Evolutionary conservation across 176 grass and related monocot genomes (phyloP), one percentile per base, ranked within the genome.

Genomic region (Otatea glauca): DNA sequence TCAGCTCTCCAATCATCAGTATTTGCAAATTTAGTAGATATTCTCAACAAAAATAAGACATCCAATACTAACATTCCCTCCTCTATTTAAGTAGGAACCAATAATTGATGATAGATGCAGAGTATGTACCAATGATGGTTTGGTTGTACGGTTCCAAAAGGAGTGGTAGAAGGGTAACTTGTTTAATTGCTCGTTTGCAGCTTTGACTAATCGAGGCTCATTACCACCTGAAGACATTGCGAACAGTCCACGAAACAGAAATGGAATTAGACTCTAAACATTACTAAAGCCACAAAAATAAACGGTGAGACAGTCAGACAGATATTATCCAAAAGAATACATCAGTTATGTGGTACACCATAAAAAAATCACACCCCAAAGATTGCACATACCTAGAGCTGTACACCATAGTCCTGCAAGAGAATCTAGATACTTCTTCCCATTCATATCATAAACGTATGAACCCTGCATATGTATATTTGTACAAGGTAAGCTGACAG

Each of bases 71-170:
- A 14, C 49, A n/a, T 24, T 71, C 20, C 16, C n/a, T 23, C 39
- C 45, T 72, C 13, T 25, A 72, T 78, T 34, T 18, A 39, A 79
- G 65, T 17, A 16, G 4, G 23, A 32, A 65, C 13, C 1, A 34
- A 55, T 47, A 63, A 45, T 24, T 16, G 14, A 71, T 50, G 20
- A 82, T 29, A 39, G 69, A 84, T 59, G 56, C 34, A 47, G 79
- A 85, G 66, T 48, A 80, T 60, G 4, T 84, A 98, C 96, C 93
- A 98, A 34, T 34, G 96, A 92, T 37, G 96, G 93, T 81, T 81
- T 98, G 44, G 96, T 98, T 27, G 96, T 98, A 67, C 93, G 91
- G 50, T 98, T 98, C 96, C 96, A 98, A 53, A 98, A 98, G 25
- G 96, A 98, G 55, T 98, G 96, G 32, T 98, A 98, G 82, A 98